Evolutionary conservation across 345 rosid genomes (phyloP).

Genomic region (Heritiera littoralis): DNA sequence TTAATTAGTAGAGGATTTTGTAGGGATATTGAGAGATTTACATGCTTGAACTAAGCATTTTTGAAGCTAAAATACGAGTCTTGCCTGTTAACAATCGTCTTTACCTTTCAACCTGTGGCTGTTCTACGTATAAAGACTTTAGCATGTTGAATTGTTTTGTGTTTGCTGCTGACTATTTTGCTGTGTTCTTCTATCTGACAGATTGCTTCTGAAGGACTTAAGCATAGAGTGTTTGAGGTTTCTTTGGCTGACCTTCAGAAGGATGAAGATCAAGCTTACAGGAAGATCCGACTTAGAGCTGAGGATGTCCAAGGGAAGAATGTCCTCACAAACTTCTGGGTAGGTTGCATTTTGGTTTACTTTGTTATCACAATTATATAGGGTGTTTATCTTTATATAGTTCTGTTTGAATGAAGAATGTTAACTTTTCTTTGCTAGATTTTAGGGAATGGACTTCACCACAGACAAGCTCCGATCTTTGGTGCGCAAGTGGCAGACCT

Average conservation of each 20-base stretch:
- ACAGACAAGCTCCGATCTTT: slow-evolving; percentile 70
- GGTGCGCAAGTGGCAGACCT: slow-evolving; percentile 66
- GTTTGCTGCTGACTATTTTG: background rate
- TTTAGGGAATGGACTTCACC: slow-evolving; percentile 69
- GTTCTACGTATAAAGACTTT: background rate
- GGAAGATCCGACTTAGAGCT: slow-evolving; percentile 64
- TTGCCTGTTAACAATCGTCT: background rate
- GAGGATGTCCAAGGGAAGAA: slow-evolving; percentile 69
- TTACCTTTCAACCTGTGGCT: background rate
- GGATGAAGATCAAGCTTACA: slow-evolving; percentile 64
- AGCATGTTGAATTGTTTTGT: background rate
- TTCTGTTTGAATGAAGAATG: background rate
- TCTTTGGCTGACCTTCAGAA: slow-evolving; percentile 63
- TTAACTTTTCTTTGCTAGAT: background rate
- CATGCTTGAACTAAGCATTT: background rate
- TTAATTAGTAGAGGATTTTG: background rate
- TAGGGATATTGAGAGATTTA: background rate
- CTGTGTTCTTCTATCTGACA: background rate
- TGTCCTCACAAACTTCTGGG: slow-evolving; percentile 68
- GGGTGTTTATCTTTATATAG: no score
- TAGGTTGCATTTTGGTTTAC: background rate
- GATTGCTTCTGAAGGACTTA: slow-evolving; percentile 38
- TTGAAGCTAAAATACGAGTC: background rate
- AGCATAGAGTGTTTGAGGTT: slow-evolving; percentile 61
- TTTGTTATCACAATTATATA: background rate